These are phyloP conservation scores for Coemansia sp. DNA, from an alignment of 192 early-diverging fungal species.

Conservation along the genomic window DNA sequence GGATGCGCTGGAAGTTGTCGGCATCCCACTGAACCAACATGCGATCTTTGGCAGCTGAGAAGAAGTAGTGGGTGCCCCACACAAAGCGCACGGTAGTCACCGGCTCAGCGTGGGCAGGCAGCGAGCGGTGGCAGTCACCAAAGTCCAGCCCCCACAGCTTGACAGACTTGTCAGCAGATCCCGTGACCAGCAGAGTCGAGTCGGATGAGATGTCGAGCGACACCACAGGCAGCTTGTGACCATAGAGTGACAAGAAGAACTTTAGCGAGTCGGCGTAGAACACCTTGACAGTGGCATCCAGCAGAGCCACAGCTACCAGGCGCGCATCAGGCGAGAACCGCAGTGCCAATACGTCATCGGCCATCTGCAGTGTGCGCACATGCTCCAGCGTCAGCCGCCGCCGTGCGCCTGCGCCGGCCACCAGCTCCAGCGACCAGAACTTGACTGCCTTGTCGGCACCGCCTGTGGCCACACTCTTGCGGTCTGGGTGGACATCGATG, in stretches of 20 bases:
- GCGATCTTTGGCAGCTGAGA: constrained; percentile 88
- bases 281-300: constrained; percentile 96
- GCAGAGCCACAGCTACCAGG: constrained; percentile 84
- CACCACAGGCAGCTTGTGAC: constrained; percentile 96
- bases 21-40: constrained; percentile 94
- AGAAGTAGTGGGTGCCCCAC: constrained; percentile 94
- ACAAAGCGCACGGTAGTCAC: constrained; percentile 89
- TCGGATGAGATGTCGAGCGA: constrained; percentile 99
- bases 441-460: constrained; percentile 94
- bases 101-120: constrained; percentile 91
- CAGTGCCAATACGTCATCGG: constrained; percentile 89
- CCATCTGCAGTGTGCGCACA: constrained; percentile 81
- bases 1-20: constrained; percentile 96
- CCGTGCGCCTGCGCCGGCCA: constrained; percentile 46
- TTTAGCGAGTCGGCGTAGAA: constrained; percentile 96
- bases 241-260: constrained; percentile 96
- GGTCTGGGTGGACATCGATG: constrained; percentile 82
- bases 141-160: constrained; percentile 99
- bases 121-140: constrained; percentile 95
- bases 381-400: constrained; percentile 9
- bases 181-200: constrained; percentile 84
- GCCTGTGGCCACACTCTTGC: constrained; percentile 86
- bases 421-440: constrained; percentile 94
- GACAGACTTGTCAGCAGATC: constrained; percentile 96
- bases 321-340: constrained; percentile 81